phyloP scores from a whole-genome alignment of 352 stramenopile species.

The Porosira glacialis region DNA sequence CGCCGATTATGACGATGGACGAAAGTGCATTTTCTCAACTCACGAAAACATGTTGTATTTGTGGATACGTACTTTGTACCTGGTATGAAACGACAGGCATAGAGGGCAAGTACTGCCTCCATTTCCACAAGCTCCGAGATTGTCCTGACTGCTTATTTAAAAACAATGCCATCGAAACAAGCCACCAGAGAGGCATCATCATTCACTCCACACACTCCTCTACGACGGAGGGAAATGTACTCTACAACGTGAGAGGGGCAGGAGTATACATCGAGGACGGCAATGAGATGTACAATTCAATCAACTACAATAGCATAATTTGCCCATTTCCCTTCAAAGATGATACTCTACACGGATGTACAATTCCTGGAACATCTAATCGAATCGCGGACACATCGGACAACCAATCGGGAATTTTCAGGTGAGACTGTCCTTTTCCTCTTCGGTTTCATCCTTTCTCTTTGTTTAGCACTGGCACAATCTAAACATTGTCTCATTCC shows the following conservation, averaged over 20 bases:
- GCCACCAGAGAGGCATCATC: constrained; percentile 67
- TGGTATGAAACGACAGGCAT: constrained; percentile 10
- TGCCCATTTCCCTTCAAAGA: constrained; percentile 58
- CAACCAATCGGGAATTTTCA: constrained; percentile 62
- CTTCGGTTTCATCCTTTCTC: too few relatives aligned
- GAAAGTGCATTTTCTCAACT: too few relatives aligned
- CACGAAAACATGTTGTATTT: too few relatives aligned
- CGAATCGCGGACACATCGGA: constrained; percentile 39
- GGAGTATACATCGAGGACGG: constrained; percentile 71
- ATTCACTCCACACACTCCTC: constrained; percentile 58
- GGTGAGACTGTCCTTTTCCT: constrained; percentile 38
- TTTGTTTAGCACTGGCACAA: too few relatives aligned
- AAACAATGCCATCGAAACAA: constrained; percentile 62
- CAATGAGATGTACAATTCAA: constrained; percentile 70
- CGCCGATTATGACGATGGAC: too few relatives aligned
- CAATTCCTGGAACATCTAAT: constrained; percentile 60
- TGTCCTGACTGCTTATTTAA: constrained; percentile 60
- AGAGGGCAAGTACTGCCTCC: constrained; percentile 66
- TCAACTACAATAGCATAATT: constrained; percentile 61
- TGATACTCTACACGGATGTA: constrained; percentile 50
- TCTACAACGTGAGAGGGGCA: constrained; percentile 61
- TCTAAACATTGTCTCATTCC: too few relatives aligned
- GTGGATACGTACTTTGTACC: background rate
- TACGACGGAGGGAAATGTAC: constrained; percentile 54
- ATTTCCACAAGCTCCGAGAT: constrained; percentile 59